Evolutionary conservation across 164 flowering plant species (phyloP).

Genomic region (Berberis thunbergii): DNA sequence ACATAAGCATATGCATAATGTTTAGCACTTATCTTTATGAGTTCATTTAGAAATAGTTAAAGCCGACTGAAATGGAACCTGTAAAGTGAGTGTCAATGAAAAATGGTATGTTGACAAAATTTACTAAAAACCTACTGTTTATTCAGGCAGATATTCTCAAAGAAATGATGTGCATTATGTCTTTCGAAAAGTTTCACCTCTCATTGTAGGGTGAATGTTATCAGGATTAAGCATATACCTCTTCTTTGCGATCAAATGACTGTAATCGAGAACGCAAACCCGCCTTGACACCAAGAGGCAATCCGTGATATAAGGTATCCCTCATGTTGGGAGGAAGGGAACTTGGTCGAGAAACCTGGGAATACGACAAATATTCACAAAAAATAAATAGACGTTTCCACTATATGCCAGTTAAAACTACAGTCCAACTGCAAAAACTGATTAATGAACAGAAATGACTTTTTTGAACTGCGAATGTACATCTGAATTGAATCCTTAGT

Average conservation of each 20-base stretch:
- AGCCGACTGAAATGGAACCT: too few relatives aligned
- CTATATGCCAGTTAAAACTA: not conserved
- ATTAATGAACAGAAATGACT: not conserved
- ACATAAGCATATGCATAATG: slow-evolving; percentile 5
- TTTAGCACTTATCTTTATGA: too few relatives aligned
- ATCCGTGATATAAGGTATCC: slow-evolving; percentile 49
- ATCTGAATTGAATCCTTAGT: too few relatives aligned
- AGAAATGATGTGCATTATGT: not conserved
- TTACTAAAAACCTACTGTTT: too few relatives aligned
- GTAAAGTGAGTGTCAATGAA: too few relatives aligned
- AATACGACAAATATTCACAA: not conserved
- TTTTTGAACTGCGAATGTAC: not conserved
- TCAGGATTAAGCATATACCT: slow-evolving; percentile 24
- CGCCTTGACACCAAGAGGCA: slow-evolving; percentile 51
- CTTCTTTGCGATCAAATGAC: slow-evolving; percentile 29
- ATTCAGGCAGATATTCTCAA: not conserved
- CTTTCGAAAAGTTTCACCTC: not conserved
- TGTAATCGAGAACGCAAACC: slow-evolving; percentile 43
- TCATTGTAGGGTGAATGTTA: not conserved
- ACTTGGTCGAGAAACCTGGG: slow-evolving; percentile 55
- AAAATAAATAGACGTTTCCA: not conserved
- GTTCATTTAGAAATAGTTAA: too few relatives aligned
- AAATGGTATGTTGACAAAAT: too few relatives aligned
- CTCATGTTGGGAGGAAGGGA: slow-evolving; percentile 60
- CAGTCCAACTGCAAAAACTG: not conserved